phyloP scores from a whole-genome alignment of 2,329 filamentous ascomycete species.

The Emmonsiellopsis sp. region DNA sequence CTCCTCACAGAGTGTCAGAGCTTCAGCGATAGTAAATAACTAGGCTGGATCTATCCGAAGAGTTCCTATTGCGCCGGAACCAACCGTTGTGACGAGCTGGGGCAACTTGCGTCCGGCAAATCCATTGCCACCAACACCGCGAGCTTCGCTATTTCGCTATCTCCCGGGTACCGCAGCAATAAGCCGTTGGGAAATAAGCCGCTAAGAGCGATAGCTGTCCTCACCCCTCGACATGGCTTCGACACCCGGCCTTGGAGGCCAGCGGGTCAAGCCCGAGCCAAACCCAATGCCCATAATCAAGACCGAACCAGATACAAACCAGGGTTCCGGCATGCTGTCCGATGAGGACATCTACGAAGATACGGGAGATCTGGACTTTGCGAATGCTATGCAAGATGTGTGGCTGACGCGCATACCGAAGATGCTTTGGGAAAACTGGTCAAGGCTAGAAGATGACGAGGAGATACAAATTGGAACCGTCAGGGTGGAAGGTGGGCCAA shows the following conservation, averaged over 20 bases:
- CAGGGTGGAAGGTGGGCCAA: slow-evolving; percentile 48
- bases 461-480: slow-evolving; percentile 75
- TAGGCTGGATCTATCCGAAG: too few species aligned
- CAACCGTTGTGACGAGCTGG: too few species aligned
- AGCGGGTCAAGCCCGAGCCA: slow-evolving; percentile 31
- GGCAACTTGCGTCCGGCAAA: too few species aligned
- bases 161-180: too few species aligned
- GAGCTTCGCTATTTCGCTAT: too few species aligned
- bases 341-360: slow-evolving; percentile 67
- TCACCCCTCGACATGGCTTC: not conserved
- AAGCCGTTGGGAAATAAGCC: too few species aligned
- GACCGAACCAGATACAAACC: slow-evolving; percentile 34
- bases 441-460: slow-evolving; percentile 65
- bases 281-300: slow-evolving; percentile 31
- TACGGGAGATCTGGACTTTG: slow-evolving; percentile 55
- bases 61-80: too few species aligned
- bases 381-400: slow-evolving; percentile 37
- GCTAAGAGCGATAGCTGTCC: too few species aligned
- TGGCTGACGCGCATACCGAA: slow-evolving; percentile 73
- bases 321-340: slow-evolving; percentile 24
- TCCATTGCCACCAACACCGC: too few species aligned
- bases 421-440: slow-evolving; percentile 74
- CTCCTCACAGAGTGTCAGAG: too few species aligned
- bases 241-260: not conserved
- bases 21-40: too few species aligned